Conservation (phyloP, 2,329 filamentous ascomycete genomes). For the Botrytis galanthina region DNA sequence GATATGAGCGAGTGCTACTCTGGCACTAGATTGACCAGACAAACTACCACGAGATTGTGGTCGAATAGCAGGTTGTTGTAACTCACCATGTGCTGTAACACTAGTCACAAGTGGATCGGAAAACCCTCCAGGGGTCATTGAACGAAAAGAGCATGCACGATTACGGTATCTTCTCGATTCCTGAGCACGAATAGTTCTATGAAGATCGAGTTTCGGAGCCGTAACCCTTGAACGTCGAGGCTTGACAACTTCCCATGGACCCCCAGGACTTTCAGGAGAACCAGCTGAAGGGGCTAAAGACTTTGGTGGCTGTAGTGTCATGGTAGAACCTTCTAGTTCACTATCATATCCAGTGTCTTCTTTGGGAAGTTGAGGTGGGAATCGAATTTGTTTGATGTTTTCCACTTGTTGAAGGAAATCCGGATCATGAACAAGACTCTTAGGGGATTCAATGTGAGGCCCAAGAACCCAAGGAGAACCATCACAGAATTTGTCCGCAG, state of each 20-base stretch:
- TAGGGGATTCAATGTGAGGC: conserved; percentile 33
- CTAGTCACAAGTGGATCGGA: conserved; percentile 32
- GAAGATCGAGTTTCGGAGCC: conserved; percentile 36
- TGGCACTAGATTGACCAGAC: conserved; percentile 42
- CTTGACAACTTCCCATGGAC: conserved; percentile 32
- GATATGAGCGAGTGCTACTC: conserved; percentile 46
- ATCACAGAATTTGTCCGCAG: conserved; percentile 35
- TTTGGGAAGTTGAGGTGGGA: conserved; percentile 23
- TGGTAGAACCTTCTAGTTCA: conserved; percentile 33
- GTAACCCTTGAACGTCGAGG: conserved; percentile 24
- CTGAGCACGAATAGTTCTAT: conserved; percentile 45
- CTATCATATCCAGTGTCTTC: conserved; percentile 36
- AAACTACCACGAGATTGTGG: conserved; percentile 30
- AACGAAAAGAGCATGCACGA: conserved; percentile 47
- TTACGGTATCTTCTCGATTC: conserved; percentile 45
- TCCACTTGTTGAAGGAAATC: conserved; percentile 25
- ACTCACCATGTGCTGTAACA: conserved; percentile 32
- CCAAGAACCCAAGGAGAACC: conserved; percentile 33
- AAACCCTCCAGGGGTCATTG: conserved; percentile 33
- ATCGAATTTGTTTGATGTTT: conserved; percentile 22
- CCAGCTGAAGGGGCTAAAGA: background rate
- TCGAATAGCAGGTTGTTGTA: conserved; percentile 25
- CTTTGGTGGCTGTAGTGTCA: conserved; percentile 22
- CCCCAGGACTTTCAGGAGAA: conserved; percentile 23
- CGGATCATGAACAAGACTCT: conserved; percentile 26